Conservation (phyloP, 2,329 filamentous ascomycete species). For the Botrytis paeoniae region DNA sequence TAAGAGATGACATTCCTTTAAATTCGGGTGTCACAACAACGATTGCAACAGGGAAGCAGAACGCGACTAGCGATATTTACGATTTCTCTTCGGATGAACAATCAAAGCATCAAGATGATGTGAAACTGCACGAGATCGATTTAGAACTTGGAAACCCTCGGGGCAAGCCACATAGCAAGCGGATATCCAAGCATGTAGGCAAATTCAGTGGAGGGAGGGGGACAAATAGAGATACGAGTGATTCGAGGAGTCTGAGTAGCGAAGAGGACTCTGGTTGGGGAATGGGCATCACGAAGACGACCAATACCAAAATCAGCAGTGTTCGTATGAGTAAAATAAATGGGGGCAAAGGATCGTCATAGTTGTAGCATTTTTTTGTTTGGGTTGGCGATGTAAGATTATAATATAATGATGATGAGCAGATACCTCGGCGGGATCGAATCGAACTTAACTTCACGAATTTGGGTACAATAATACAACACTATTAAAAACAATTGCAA, state of each 20-base stretch:
- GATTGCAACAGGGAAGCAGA: background rate
- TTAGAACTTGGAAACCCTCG: background rate
- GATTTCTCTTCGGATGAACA: background rate
- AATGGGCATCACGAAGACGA: constrained; percentile 14
- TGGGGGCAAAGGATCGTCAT: background rate
- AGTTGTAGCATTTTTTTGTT: background rate
- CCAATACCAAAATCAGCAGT: constrained; percentile 4
- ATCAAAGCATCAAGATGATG: background rate
- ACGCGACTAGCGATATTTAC: background rate
- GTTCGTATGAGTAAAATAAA: constrained; percentile 1
- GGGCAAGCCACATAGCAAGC: background rate
- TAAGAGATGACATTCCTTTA: background rate
- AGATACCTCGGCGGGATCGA: constrained; percentile 5
- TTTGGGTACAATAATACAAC: background rate
- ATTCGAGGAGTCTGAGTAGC: constrained; percentile 1
- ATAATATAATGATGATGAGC: constrained; percentile 6
- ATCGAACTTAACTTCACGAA: background rate
- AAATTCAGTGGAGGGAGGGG: background rate
- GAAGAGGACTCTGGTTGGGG: background rate
- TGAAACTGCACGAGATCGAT: background rate
- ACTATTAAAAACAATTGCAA: background rate
- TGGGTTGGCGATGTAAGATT: background rate
- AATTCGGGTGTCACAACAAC: background rate
- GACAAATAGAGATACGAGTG: background rate
- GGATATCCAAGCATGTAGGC: background rate